Conservation (phyloP, 75 land plant genomes). For the Pseudotsuga menziesii region DNA sequence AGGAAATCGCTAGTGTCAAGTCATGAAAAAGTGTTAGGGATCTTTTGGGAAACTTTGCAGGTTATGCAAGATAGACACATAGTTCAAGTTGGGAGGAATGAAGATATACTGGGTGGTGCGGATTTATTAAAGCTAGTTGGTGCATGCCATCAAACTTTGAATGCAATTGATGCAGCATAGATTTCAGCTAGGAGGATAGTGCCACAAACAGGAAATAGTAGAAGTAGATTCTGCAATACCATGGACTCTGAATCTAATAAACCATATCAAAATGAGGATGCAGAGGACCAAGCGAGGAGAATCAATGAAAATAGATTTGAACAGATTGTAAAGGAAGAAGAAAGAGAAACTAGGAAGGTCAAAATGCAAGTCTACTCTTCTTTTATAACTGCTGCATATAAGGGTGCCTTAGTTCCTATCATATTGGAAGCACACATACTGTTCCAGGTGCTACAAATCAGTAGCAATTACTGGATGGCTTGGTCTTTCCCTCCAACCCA, state of each 20-base stretch:
- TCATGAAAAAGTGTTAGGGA: background rate
- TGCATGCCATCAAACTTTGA: slow-evolving; percentile 43
- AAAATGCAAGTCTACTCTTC: slow-evolving; percentile 51
- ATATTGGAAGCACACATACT: slow-evolving; percentile 54
- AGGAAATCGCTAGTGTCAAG: background rate
- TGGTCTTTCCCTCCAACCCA: slow-evolving; percentile 47
- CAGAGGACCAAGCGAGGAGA: slow-evolving; percentile 14
- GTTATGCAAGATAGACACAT: slow-evolving; percentile 67
- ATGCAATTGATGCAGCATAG: slow-evolving; percentile 25
- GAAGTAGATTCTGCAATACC: background rate
- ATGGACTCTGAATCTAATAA: background rate
- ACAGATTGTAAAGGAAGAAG: slow-evolving; percentile 45
- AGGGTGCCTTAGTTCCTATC: slow-evolving; percentile 75
- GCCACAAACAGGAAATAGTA: background rate
- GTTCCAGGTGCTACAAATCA: slow-evolving; percentile 67
- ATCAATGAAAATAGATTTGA: slow-evolving; percentile 1
- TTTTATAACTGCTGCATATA: slow-evolving; percentile 55
- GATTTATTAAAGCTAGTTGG: slow-evolving; percentile 46
- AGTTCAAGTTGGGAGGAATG: slow-evolving; percentile 50
- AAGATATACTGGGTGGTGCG: slow-evolving; percentile 33
- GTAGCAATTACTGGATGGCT: slow-evolving; percentile 87
- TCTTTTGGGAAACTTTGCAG: slow-evolving; percentile 14
- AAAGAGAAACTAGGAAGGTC: slow-evolving; percentile 61
- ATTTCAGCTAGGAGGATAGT: background rate
- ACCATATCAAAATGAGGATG: slow-evolving; percentile 16